Conservation (phyloP, 1,284 basidiomycete species). For the Heterobasidion parviporum region DNA sequence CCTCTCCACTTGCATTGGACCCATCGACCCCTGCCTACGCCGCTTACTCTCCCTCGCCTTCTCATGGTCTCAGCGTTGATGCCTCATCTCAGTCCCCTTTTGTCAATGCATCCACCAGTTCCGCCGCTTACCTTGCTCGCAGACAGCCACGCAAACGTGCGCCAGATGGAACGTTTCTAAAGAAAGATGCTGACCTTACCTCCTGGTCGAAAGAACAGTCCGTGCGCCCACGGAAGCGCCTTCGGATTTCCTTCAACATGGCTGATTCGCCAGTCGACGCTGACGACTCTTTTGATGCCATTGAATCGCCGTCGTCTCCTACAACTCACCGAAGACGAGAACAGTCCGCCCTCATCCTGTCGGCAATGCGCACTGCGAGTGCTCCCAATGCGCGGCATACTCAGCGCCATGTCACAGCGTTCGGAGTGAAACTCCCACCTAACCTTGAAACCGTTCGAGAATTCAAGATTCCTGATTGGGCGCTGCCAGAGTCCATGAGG, state of each 20-base stretch:
- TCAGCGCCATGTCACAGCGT: constrained; percentile 44
- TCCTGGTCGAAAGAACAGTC: not conserved
- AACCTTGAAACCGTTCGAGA: constrained; percentile 37
- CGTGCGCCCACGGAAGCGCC: not conserved
- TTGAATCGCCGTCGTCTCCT: not conserved
- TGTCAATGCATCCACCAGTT: not conserved
- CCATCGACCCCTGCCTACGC: not conserved
- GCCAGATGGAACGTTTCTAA: not conserved
- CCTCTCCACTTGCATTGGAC: not conserved
- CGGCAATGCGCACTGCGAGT: constrained; percentile 36
- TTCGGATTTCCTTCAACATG: not conserved
- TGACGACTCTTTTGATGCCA: not conserved
- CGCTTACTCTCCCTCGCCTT: not conserved
- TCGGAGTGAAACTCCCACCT: constrained; percentile 43
- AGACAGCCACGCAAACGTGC: not conserved
- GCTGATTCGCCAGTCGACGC: not conserved
- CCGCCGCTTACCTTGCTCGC: not conserved
- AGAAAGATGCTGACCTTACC: not conserved
- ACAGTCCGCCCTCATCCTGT: constrained; percentile 5
- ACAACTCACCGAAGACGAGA: not conserved
- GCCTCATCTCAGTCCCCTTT: not conserved
- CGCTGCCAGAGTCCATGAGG: constrained; percentile 14
- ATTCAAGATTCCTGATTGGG: constrained; percentile 40
- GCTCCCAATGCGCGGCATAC: constrained; percentile 39
- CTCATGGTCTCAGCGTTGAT: not conserved